phyloP scores from a whole-genome alignment of 2,329 filamentous ascomycete genomes.

The Parascedosporium putredinis region DNA sequence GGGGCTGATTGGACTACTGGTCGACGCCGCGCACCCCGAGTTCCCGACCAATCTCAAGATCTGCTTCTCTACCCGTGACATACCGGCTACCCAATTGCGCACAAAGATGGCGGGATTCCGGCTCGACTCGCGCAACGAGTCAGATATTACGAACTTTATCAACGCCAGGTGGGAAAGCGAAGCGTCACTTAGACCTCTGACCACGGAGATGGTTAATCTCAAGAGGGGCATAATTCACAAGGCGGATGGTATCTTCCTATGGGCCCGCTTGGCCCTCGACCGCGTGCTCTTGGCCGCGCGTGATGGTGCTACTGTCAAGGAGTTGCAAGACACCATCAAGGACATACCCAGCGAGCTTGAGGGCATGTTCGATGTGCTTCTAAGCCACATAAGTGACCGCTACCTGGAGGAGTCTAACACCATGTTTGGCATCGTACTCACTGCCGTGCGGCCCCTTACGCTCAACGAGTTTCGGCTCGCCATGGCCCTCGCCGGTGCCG shows the following conservation, averaged over 20 bases:
- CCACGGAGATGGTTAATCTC: no score
- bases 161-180: background rate
- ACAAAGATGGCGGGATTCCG: background rate
- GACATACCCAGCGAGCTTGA: background rate
- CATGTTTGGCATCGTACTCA: background rate
- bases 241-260: slow-evolving; percentile 6
- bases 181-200: no score
- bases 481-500: background rate
- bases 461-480: background rate
- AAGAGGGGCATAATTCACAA: background rate
- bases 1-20: background rate
- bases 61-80: background rate
- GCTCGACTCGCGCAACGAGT: background rate
- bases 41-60: background rate
- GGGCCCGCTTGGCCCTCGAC: background rate
- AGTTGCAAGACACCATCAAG: background rate
- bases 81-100: background rate
- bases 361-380: background rate
- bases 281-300: background rate
- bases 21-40: background rate
- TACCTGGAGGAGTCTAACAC: background rate
- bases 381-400: background rate
- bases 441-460: background rate
- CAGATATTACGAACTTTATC: background rate
- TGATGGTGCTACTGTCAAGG: background rate